Base-by-base conservation (phyloP, 176 grass and related monocot genomes). In the Juncus inflexus region DNA sequence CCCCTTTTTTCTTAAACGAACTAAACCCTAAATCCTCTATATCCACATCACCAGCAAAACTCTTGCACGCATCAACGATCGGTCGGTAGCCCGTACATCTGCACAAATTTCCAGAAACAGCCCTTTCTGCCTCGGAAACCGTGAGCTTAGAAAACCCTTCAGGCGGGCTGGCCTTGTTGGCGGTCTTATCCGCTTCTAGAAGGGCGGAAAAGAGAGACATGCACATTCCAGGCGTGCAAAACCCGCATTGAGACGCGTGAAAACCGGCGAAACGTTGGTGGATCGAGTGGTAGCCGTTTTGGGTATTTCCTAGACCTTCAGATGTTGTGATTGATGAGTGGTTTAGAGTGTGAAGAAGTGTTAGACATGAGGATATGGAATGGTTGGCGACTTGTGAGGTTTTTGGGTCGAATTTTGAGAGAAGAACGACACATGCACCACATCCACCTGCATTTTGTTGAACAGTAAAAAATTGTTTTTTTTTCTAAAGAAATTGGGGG, bases 191-290 rank as follows among this genome's bases (percentile, higher is more conserved):
- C 12, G 90, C 86, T 40, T 90, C 87, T 67, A 79, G 60, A 10
- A 95, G 72, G 0, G 86, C 80, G 3, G 86, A 90, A 75, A 84
- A 95, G 64, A 95, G 82, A 55, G 90, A 95, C 78, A 95, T 84
- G 50, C 83, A 95, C 86, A 95, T 90, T 52, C 90, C 86, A 2
- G 90, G 90, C 2, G 86, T 95, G 77, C 90, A 95, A 73, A 90
- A 95, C 3, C 90, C 90, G 37, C 90, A 95, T 63, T 95, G 90
- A 3, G 90, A 95, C 9, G 90, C 90, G 19, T 95, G 90, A 64
- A 95, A 95, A 6, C 86, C 86, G 4, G 83, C 8, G 49, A 95
- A 69, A 5, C 90, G 73, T 45, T 78, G 59, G 55, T 95, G 90
- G 59, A 90, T 88, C 1, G 90, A 43, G 61, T 95, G 90, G 67